Base-by-base conservation (phyloP, 345 rosid species). In the Streptanthus diversifolius region DNA sequence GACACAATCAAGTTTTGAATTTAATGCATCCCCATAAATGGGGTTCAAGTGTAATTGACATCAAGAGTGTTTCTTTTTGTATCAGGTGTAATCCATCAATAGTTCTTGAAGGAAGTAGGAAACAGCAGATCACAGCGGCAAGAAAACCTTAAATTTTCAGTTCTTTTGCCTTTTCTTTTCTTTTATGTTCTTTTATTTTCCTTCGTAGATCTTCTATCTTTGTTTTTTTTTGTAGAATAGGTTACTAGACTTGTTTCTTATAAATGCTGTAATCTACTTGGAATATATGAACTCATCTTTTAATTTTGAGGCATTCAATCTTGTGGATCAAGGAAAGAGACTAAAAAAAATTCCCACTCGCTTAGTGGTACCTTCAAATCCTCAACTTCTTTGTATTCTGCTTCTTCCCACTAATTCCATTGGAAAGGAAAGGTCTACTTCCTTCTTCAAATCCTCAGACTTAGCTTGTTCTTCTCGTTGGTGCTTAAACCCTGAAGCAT, bases 61-160 rank as follows among this genome's bases (percentile, higher is more conserved):
- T 36, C 36, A 76, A 63, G 44, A 32, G 54, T 62, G 49, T 22
- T 17, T 76, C 8, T 36, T 36, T 63, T n/a, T 63, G 44, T 63
- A 63, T 47, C 75, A 76, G 80, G 80, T 69, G 48, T 45, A 68
- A 69, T 39, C 70, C 63, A 53, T 51, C 49, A 17, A 39, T 70
- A 35, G 29, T 44, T 70, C 36, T 44, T 47, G 10, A 56, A 55
- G 80, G 71, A 55, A 76, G 71, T 69, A 76, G 70, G 70, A 76
- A 69, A 33, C 75, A 76, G 12, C 51, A 76, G 58, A 47, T 35
- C 70, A 69, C 41, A 53, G 19, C 44, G 5, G 41, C 75, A 69
- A 69, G 21, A 63, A 61, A 69, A 62, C 79, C 79, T 61, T 76
- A 59, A 52, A 33, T 7, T 24, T 61, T n/a, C 25, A 51, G 5